Conservation (phyloP, 2,329 filamentous ascomycete genomes). For the Epichloe sylvatica region DNA sequence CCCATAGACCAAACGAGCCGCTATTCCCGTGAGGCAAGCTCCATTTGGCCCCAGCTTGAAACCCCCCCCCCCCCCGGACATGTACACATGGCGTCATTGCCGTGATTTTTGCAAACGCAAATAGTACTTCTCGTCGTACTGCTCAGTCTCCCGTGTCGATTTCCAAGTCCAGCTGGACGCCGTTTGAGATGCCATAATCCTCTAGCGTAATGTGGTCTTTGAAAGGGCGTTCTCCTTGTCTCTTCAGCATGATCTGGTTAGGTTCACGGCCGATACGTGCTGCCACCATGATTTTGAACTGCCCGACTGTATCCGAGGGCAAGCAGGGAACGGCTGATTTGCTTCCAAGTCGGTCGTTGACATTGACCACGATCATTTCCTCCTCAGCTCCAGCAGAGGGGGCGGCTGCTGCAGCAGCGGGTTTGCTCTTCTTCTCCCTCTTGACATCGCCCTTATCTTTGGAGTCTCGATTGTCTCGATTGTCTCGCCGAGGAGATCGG, state of each 20-base stretch:
- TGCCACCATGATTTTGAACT: constrained; percentile 86
- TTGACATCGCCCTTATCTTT: constrained; percentile 21
- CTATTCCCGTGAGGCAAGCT: no score
- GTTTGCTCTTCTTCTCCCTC: constrained; percentile 22
- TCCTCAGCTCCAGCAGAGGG: constrained; percentile 32
- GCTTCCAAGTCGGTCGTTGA: constrained; percentile 94
- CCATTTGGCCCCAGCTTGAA: no score
- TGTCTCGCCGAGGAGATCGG: constrained; percentile 11
- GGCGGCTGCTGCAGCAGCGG: constrained; percentile 12
- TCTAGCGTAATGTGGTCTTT: constrained; percentile 79
- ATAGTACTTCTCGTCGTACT: neutral
- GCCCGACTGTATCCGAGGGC: constrained; percentile 65
- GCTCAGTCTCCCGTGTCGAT: constrained; percentile 45
- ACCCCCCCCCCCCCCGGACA: no score
- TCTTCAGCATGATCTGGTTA: constrained; percentile 81
- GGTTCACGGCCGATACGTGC: constrained; percentile 78
- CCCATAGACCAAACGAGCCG: no score
- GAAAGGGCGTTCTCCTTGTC: constrained; percentile 85
- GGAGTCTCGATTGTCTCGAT: constrained; percentile 17
- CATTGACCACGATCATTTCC: constrained; percentile 84
- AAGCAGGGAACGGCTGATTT: constrained; percentile 87
- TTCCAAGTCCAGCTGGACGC: constrained; percentile 55
- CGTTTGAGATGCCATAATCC: constrained; percentile 90
- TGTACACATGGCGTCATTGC: no score
- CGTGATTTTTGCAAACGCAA: neutral